These are phyloP conservation scores for Sugiyamaella mastotermitis DNA, from an alignment of 805 yeast species.

Conservation along the genomic window DNA sequence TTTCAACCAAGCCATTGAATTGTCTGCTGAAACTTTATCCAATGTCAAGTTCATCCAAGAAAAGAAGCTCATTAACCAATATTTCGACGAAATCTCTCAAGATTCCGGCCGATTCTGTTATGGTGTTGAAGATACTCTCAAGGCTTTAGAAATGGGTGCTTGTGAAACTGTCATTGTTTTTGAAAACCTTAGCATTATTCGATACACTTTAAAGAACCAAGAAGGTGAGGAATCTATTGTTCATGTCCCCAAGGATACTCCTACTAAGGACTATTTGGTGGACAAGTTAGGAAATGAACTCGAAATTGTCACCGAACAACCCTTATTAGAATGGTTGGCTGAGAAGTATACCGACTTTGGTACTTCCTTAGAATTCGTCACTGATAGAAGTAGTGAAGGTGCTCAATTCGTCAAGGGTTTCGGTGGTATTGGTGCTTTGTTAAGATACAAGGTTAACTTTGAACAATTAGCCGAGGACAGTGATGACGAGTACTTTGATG, in stretches of 20 bases:
- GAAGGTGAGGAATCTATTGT: conserved; percentile 74
- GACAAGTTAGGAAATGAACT: conserved; percentile 87
- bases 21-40: conserved; percentile 93
- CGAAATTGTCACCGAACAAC: conserved; percentile 80
- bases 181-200: conserved; percentile 80
- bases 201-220: conserved; percentile 77
- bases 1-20: conserved; percentile 97
- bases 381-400: conserved; percentile 96
- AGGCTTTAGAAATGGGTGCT: conserved; percentile 95
- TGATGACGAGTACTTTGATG: conserved; percentile 78
- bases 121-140: conserved; percentile 93
- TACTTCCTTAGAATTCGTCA: conserved; percentile 92
- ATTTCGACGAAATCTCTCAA: conserved; percentile 96
- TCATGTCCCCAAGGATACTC: conserved; percentile 64
- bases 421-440: conserved; percentile 97
- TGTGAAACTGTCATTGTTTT: conserved; percentile 88
- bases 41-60: conserved; percentile 98
- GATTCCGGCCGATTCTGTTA: conserved; percentile 97
- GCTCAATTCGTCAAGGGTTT: conserved; percentile 97
- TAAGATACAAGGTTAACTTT: conserved; percentile 95
- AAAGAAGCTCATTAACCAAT: conserved; percentile 84
- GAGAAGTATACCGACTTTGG: conserved; percentile 93
- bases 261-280: conserved; percentile 66
- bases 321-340: conserved; percentile 94
- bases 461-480: conserved; percentile 88